Conservation (phyloP, 176 grass and related monocot genomes). For the Elaeis guineensis region DNA sequence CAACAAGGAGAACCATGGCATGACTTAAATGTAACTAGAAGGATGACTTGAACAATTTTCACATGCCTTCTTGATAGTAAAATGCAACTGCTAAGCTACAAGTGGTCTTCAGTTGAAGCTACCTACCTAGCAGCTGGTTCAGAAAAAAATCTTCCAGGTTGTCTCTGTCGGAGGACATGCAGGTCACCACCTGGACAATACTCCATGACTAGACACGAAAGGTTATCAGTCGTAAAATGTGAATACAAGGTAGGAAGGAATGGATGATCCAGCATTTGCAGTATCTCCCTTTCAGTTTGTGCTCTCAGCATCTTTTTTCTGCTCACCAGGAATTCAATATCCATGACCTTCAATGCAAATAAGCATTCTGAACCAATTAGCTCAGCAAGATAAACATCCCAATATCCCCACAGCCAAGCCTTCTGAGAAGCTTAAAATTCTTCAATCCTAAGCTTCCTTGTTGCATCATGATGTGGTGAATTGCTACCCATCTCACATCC, state of each 20-base stretch:
- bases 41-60: no score
- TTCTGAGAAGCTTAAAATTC: slow-evolving; percentile 91
- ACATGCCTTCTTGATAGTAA: no score
- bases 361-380: slow-evolving; percentile 73
- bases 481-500: slow-evolving; percentile 80
- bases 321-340: slow-evolving; percentile 81
- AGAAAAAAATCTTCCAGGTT: slow-evolving; percentile 73
- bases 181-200: slow-evolving; percentile 89
- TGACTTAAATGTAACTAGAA: no score
- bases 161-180: slow-evolving; percentile 88
- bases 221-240: slow-evolving; percentile 91
- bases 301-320: slow-evolving; percentile 94
- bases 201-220: slow-evolving; percentile 95
- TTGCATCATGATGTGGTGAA: slow-evolving; percentile 50
- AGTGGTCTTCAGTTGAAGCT: neutral
- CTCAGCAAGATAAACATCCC: slow-evolving; percentile 93
- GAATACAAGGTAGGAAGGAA: slow-evolving; percentile 93
- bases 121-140: slow-evolving; percentile 78
- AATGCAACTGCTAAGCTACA: no score
- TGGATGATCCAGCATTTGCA: slow-evolving; percentile 96
- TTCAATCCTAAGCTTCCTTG: slow-evolving; percentile 75
- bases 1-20: no score
- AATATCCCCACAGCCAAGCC: slow-evolving; percentile 92
- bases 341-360: slow-evolving; percentile 97
- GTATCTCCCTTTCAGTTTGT: slow-evolving; percentile 93